phyloP scores from a whole-genome alignment of 1,139 yeast genomes.

The Taiozyma sp. region DNA sequence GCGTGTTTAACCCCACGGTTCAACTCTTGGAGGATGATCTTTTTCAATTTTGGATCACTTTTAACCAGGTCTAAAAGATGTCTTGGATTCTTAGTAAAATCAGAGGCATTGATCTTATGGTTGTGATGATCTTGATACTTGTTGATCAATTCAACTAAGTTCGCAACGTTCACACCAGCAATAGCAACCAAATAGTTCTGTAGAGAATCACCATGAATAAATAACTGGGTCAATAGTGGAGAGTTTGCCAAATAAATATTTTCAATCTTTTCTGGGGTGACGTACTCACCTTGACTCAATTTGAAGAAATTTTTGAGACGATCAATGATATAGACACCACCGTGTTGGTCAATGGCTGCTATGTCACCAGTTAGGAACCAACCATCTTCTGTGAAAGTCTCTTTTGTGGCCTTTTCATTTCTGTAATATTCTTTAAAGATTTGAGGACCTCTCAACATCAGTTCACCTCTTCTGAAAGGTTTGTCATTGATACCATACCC shows the following conservation, averaged over 20 bases:
- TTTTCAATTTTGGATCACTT: conserved; percentile 18
- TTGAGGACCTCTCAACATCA: conserved; percentile 56
- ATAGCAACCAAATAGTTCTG: conserved; percentile 51
- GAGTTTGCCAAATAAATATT: conserved; percentile 46
- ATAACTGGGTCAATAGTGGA: conserved; percentile 44
- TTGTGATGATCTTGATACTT: conserved; percentile 1
- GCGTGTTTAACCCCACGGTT: conserved; percentile 17
- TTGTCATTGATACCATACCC: conserved; percentile 47
- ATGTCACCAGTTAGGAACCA: conserved; percentile 68
- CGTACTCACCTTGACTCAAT: conserved; percentile 66
- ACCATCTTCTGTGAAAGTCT: conserved; percentile 50
- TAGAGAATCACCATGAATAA: conserved; percentile 53
- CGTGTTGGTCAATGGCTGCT: conserved; percentile 43
- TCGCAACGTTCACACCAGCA: conserved; percentile 42
- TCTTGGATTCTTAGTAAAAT: conserved; percentile 8
- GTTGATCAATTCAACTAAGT: conserved; percentile 11
- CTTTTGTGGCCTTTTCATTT: conserved; percentile 43
- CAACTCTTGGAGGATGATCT: conserved; percentile 15
- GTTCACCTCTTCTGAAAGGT: conserved; percentile 44
- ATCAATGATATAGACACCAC: conserved; percentile 51
- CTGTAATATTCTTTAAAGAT: conserved; percentile 53
- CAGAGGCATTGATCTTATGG: conserved; percentile 3
- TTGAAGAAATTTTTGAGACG: conserved; percentile 68
- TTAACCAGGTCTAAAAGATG: conserved; percentile 19
- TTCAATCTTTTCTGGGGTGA: conserved; percentile 68